These are phyloP conservation scores for Coemansia asiatica DNA, from an alignment of 192 early-diverging fungal species.

Conservation along the genomic window DNA sequence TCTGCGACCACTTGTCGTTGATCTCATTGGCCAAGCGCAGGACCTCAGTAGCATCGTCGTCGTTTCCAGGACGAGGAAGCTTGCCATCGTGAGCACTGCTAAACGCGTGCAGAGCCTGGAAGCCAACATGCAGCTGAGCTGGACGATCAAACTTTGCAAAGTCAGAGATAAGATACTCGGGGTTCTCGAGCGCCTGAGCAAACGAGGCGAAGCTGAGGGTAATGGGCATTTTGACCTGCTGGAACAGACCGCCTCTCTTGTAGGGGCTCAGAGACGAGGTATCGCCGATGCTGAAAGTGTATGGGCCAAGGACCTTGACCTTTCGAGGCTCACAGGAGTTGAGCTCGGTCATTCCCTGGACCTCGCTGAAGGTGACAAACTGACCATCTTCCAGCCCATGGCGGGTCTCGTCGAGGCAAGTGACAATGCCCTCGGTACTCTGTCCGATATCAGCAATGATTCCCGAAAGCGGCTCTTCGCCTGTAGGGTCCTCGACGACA, in stretches of 20 bases:
- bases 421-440: conserved; percentile 82
- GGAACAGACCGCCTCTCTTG: conserved; percentile 84
- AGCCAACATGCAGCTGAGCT: conserved; percentile 84
- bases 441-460: conserved; percentile 85
- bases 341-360: conserved; percentile 89
- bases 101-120: conserved; percentile 93
- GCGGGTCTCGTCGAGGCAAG: conserved; percentile 93
- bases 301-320: conserved; percentile 87
- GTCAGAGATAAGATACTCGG: conserved; percentile 87
- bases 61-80: conserved; percentile 83
- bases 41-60: conserved; percentile 82
- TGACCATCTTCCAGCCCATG: conserved; percentile 99
- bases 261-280: conserved; percentile 75
- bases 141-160: conserved; percentile 99
- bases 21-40: conserved; percentile 70
- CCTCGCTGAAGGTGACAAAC: conserved; percentile 88
- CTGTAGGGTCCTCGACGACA: conserved; percentile 81
- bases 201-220: conserved; percentile 76
- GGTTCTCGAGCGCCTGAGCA: conserved; percentile 71
- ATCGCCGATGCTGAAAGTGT: conserved; percentile 96
- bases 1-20: conserved; percentile 66
- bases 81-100: conserved; percentile 59
- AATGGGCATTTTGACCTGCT: conserved; percentile 93
- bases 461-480: conserved; percentile 88
- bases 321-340: conserved; percentile 78